Percentiles rank a stretch among this genome's conserved stretches.
Evolutionary conservation across 2,329 filamentous ascomycete species (phyloP).

Genomic region (Periglandula ipomoeae): DNA sequence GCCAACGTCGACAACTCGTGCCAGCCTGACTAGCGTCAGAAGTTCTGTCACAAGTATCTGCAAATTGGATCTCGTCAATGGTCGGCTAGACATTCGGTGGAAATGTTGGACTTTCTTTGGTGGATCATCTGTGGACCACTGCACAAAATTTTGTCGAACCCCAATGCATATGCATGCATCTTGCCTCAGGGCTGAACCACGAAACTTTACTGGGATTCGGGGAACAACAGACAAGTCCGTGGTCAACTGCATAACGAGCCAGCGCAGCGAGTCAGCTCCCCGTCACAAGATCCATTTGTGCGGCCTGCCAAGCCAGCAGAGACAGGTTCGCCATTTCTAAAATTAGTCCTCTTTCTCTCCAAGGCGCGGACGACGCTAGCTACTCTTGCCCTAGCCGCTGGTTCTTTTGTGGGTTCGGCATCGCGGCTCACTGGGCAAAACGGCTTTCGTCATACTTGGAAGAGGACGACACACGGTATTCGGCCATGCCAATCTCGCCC

Average conservation of each 20-base stretch:
- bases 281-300: conserved; percentile 1
- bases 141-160: not conserved
- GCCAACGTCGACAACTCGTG: too few relatives aligned
- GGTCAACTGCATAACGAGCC: not conserved
- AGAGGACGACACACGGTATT: not conserved
- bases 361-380: too few relatives aligned
- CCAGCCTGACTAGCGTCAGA: too few relatives aligned
- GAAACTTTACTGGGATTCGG: not conserved
- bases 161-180: not conserved
- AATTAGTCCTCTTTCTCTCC: not conserved
- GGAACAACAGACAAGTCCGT: not conserved
- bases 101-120: not conserved
- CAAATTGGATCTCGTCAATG: too few relatives aligned
- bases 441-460: conserved; percentile 3
- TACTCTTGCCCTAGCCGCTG: not conserved
- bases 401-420: conserved; percentile 5
- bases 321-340: not conserved
- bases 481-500: conserved; percentile 2
- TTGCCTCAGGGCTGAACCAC: not conserved
- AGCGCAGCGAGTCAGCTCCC: not conserved
- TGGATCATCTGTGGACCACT: not conserved
- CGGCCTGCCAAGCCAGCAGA: not conserved
- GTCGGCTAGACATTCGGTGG: not conserved
- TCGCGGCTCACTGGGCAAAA: conserved; percentile 3
- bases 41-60: too few relatives aligned